Base-by-base conservation (phyloP, 2,329 filamentous ascomycete genomes). In the Monosporascus cannonballus region DNA sequence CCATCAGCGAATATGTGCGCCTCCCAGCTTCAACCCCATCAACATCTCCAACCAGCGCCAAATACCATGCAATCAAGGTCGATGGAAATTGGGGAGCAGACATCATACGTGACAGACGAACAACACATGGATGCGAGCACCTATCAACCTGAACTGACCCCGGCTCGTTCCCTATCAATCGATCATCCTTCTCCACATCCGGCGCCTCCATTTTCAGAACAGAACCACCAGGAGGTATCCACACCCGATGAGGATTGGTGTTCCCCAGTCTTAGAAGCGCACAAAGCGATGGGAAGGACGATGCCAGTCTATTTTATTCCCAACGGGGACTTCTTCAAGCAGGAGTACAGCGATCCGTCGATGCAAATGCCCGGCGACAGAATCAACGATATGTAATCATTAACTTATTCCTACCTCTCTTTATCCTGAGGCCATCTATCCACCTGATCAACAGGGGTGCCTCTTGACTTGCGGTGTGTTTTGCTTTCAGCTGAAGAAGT, bases 341-440 rank as follows among this genome's bases (percentile, higher is more conserved):
- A 80, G 24, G 81, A 84, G 58, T 82, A 75, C 52, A 79, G 80
- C 41, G 80, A 84, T 56, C 73, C 77, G 20, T 73, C 76, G 9
- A 76, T 84, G 69, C 80, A 82, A 66, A 73, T 85, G 67, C 82
- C 81, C 11, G 83, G 79, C 62, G 77, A 74, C 42, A 72, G 81
- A 49, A 76, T 85, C 56, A 79, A 81, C 58, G 77, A 70, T 54
- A 72, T 85, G 69, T 84, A 69, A 73, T 51, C 24, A 11, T 15
- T 46, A n/a, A 30, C 14, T n/a, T 18, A 41, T 41, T 41, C 7
- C 24, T 8, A 22, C 4, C 20, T 46, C 42, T 30, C 17, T 30
- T 46, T 24, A 25, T n/a, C 42, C 15, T 17, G 14, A 17, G 17
- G 24, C 15, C 22, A 8, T 24, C 27, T 30, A 14, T 34, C 11